A percentile compares a stretch with the other conserved stretches of the same genome.
phyloP scores from a whole-genome alignment of 768 basidiomycete species.

The Kwoniella shandongensis region DNA sequence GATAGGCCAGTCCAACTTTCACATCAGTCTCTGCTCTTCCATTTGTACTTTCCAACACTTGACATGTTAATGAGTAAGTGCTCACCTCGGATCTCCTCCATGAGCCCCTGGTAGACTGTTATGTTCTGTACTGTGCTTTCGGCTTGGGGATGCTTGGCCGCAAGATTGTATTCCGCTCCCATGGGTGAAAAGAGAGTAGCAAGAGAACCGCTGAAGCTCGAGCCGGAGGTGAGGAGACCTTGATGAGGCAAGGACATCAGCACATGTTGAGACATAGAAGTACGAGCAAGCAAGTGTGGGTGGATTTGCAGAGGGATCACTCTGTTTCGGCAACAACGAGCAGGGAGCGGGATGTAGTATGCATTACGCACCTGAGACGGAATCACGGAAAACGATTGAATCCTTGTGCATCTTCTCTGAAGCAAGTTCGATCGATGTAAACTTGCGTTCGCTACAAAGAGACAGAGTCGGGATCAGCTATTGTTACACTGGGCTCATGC shows the following conservation, averaged over 20 bases:
- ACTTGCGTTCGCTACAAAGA: conserved; percentile 62
- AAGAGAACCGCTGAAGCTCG: conserved; percentile 54
- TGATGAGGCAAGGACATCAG: background rate
- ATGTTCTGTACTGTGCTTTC: conserved; percentile 76
- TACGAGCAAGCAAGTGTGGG: background rate
- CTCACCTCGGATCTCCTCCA: conserved; percentile 73
- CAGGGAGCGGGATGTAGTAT: background rate
- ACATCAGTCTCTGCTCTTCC: background rate
- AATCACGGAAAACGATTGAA: conserved; percentile 78
- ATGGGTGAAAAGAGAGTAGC: conserved; percentile 54
- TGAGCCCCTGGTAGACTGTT: conserved; percentile 66
- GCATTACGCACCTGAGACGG: conserved; percentile 66
- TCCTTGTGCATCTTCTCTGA: conserved; percentile 92
- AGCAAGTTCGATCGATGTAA: conserved; percentile 71
- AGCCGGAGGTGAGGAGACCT: conserved; percentile 54
- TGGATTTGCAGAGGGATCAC: background rate
- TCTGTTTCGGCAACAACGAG: background rate
- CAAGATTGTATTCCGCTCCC: conserved; percentile 71
- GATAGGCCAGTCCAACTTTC: background rate
- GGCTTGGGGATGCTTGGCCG: conserved; percentile 73
- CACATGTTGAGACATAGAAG: background rate
- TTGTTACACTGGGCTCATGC: no score
- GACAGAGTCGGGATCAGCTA: background rate
- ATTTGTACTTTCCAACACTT: no score
- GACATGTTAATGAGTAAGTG: background rate